Evolutionary conservation across 352 stramenopile species (phyloP).

Genomic region (Phytophthora sojae): DNA sequence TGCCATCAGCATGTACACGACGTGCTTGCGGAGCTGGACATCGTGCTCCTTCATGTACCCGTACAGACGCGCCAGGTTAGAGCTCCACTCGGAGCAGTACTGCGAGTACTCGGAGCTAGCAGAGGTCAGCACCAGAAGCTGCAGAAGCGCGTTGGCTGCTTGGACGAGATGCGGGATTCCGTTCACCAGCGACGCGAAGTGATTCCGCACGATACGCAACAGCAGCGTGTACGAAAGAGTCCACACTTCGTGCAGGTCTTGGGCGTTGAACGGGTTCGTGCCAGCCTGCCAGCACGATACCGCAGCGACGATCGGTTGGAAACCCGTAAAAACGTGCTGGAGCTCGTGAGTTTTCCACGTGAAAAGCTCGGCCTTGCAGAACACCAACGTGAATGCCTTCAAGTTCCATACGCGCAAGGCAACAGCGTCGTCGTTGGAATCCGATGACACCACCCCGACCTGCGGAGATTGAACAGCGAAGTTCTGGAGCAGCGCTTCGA

Average conservation of each 20-base stretch:
- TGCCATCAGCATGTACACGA: conserved; percentile 82
- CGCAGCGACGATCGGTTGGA: conserved; percentile 61
- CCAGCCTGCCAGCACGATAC: conserved; percentile 38
- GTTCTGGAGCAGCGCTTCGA: conserved; percentile 56
- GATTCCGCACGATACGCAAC: conserved; percentile 78
- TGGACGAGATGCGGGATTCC: conserved; percentile 73
- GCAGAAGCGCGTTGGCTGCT: conserved; percentile 70
- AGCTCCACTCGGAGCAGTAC: conserved; percentile 69
- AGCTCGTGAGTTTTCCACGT: conserved; percentile 81
- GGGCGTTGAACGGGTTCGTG: conserved; percentile 18
- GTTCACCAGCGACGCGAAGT: conserved; percentile 76
- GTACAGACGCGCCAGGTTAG: conserved; percentile 87
- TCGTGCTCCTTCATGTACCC: conserved; percentile 90
- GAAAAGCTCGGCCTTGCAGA: conserved; percentile 83
- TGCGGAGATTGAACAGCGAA: conserved; percentile 47
- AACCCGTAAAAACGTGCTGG: conserved; percentile 69
- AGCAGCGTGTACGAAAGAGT: conserved; percentile 81
- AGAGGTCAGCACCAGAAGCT: conserved; percentile 61
- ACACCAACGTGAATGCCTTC: conserved; percentile 70
- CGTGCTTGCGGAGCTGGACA: conserved; percentile 81
- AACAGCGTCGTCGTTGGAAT: not conserved
- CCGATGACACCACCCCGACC: not conserved
- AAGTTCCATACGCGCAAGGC: conserved; percentile 58
- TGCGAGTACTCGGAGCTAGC: conserved; percentile 19
- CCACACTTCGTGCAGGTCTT: conserved; percentile 78